Percentiles rank a stretch among this genome's conserved stretches.
Conservation (phyloP, 225 moss, liverwort and hornwort species). For the Polytrichum formosum region DNA sequence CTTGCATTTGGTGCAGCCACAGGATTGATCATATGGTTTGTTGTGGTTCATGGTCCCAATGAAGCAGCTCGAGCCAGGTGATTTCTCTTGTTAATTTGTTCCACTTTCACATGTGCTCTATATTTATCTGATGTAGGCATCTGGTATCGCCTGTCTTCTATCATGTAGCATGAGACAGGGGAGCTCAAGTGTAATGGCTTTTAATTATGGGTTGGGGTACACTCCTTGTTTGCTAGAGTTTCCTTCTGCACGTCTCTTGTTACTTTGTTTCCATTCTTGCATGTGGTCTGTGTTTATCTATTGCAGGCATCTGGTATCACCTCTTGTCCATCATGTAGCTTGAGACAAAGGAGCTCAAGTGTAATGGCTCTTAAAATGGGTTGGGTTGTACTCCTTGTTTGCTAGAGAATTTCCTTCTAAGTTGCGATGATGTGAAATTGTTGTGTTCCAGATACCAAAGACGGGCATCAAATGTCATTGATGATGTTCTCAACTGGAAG, state of each 20-base stretch:
- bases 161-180: not conserved
- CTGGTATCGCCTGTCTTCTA: not conserved
- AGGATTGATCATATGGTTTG: conserved; percentile 71
- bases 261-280: no score
- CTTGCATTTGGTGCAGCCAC: conserved; percentile 65
- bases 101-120: no score
- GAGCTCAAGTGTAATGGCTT: no score
- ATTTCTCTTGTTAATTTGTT: not conserved
- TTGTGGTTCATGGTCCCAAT: conserved; percentile 80
- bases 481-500: conserved; percentile 89
- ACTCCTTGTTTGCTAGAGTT: no score
- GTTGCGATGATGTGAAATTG: not conserved
- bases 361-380: no score
- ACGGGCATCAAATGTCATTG: conserved; percentile 92
- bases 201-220: no score
- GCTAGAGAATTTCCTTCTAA: not conserved
- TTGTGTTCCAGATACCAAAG: conserved; percentile 69
- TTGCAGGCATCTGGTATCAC: not conserved
- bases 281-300: no score
- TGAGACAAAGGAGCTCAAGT: no score
- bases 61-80: conserved; percentile 91
- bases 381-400: no score
- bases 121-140: not conserved
- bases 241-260: not conserved
- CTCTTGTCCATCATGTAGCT: not conserved